A percentile compares a stretch with the other conserved stretches of the same genome.
phyloP scores from a whole-genome alignment of 768 basidiomycete species.

The Lactifluus pinguis region DNA sequence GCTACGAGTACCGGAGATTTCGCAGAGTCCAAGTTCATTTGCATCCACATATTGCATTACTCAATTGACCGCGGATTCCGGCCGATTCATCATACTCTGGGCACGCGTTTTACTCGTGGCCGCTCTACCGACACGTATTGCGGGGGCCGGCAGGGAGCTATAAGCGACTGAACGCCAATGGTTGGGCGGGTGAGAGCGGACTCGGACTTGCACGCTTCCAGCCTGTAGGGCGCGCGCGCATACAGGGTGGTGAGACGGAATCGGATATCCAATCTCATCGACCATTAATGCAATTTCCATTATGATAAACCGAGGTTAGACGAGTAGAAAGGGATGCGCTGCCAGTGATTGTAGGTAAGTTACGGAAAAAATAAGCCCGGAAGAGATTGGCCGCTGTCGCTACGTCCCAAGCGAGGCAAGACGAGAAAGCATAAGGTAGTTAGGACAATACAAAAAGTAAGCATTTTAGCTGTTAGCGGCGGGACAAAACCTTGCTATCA shows the following conservation, averaged over 20 bases:
- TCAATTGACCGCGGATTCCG: not conserved
- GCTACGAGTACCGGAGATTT: no score
- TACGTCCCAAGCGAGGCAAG: not conserved
- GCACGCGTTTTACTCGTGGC: not conserved
- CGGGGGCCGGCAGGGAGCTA: not conserved
- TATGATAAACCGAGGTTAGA: no score
- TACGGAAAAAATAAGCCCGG: no score
- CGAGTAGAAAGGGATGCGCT: no score
- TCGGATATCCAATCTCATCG: no score
- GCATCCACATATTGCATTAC: not conserved
- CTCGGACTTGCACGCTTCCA: no score
- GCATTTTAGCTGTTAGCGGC: not conserved
- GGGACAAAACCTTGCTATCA: slow-evolving; percentile 2
- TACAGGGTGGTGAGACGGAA: no score
- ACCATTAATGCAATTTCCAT: no score
- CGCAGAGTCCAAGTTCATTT: no score
- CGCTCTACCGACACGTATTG: not conserved
- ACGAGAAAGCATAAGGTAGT: not conserved
- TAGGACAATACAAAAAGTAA: not conserved
- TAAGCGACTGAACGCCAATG: not conserved
- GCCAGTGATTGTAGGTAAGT: no score
- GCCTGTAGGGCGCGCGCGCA: not conserved
- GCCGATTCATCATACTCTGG: not conserved
- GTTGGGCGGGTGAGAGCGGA: not conserved
- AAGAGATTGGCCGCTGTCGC: no score